Conservation (phyloP, 2,329 filamentous ascomycete genomes). For the Neobulgaria alba region DNA sequence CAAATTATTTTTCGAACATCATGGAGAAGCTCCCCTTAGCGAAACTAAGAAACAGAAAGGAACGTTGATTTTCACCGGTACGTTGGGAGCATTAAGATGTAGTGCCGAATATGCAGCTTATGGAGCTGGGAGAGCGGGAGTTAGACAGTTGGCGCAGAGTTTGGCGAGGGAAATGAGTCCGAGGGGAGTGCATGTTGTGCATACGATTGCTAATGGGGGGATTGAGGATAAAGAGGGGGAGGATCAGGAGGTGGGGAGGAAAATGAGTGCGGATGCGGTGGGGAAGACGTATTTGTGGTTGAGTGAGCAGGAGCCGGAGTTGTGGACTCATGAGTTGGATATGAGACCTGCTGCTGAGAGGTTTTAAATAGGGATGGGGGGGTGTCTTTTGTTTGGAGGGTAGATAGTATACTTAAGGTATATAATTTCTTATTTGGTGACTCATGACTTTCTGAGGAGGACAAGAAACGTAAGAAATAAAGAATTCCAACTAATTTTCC, state of each 20-base stretch:
- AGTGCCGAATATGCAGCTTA: slow-evolving; percentile 46
- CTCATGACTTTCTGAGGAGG: too few species aligned
- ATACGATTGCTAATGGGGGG: slow-evolving; percentile 47
- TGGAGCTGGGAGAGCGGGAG: slow-evolving; percentile 42
- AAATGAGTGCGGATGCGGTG: slow-evolving; percentile 49
- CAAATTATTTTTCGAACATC: too few species aligned
- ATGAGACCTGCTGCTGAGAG: slow-evolving; percentile 41
- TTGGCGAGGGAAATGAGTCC: slow-evolving; percentile 47
- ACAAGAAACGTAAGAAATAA: too few species aligned
- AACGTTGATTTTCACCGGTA: too few species aligned
- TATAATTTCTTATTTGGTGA: too few species aligned
- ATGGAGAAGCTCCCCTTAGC: too few species aligned
- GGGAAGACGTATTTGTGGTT: slow-evolving; percentile 48
- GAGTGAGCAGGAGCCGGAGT: slow-evolving; percentile 33
- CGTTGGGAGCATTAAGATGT: too few species aligned
- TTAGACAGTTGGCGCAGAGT: slow-evolving; percentile 46
- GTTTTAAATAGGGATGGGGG: too few species aligned
- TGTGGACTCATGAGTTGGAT: slow-evolving; percentile 45
- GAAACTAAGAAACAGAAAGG: too few species aligned
- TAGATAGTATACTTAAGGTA: too few species aligned
- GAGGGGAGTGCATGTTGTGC: slow-evolving; percentile 50
- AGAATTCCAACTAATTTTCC: too few species aligned
- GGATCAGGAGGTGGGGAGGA: slow-evolving; percentile 38
- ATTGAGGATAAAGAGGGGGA: slow-evolving; percentile 44
- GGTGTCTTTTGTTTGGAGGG: too few species aligned